phyloP scores from a whole-genome alignment of 208 protist species.

The Zelonia costaricensis region DNA sequence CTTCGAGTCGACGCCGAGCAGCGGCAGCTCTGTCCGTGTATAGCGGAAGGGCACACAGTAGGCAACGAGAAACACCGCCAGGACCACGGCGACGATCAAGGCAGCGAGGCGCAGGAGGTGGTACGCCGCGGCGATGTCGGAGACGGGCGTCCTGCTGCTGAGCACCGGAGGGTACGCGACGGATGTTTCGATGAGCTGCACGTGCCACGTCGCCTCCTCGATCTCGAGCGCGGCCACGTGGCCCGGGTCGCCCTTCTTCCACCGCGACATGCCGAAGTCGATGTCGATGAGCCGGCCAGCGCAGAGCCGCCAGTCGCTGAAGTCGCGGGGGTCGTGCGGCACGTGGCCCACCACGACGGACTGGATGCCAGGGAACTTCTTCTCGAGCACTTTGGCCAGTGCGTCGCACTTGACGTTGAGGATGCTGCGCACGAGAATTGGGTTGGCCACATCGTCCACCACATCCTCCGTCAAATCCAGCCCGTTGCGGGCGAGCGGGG shows the following conservation, averaged over 20 bases:
- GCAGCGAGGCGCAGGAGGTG: slow-evolving; percentile 15
- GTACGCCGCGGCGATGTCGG: slow-evolving; percentile 9
- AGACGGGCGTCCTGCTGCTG: not conserved
- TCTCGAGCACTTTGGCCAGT: slow-evolving; percentile 60
- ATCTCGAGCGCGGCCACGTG: slow-evolving; percentile 88
- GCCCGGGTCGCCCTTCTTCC: slow-evolving; percentile 88
- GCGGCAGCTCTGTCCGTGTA: slow-evolving; percentile 1
- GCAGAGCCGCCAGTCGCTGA: slow-evolving; percentile 81
- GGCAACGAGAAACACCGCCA: slow-evolving; percentile 12
- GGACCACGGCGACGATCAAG: slow-evolving; percentile 16
- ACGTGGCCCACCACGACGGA: slow-evolving; percentile 91
- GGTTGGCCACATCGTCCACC: slow-evolving; percentile 69
- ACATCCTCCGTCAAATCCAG: slow-evolving; percentile 73
- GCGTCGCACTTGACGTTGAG: slow-evolving; percentile 82
- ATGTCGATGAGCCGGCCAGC: slow-evolving; percentile 77
- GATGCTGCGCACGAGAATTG: slow-evolving; percentile 85
- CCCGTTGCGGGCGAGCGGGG: slow-evolving; percentile 52
- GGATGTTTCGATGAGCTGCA: slow-evolving; percentile 72
- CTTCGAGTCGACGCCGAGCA: slow-evolving; percentile 8
- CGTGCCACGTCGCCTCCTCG: slow-evolving; percentile 70
- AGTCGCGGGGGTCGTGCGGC: slow-evolving; percentile 78
- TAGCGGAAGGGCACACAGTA: slow-evolving; percentile 16
- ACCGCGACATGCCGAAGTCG: slow-evolving; percentile 89
- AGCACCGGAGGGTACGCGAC: slow-evolving; percentile 27
- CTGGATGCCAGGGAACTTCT: slow-evolving; percentile 77